Conservation (phyloP, 371 early-diverging fungal species). For the Lichtheimia ramosa region DNA sequence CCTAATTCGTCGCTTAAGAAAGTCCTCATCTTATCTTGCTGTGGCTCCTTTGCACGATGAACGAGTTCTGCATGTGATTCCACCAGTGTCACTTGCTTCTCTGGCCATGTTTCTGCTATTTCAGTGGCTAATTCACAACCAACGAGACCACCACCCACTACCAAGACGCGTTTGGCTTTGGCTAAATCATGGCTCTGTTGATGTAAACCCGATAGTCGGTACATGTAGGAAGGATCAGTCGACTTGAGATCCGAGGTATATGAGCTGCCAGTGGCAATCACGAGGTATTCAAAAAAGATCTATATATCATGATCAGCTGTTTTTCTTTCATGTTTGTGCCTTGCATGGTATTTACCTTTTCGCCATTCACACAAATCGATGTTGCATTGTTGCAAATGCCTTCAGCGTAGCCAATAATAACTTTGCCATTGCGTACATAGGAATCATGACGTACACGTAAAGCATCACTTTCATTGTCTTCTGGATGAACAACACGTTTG, state of each 20-base stretch:
- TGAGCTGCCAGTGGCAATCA: constrained; percentile 68
- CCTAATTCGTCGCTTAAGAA: constrained; percentile 51
- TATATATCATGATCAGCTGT: background rate
- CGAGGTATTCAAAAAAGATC: constrained; percentile 56
- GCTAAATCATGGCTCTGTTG: constrained; percentile 49
- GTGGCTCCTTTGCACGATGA: constrained; percentile 29
- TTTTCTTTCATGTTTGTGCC: background rate
- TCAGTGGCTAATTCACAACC: constrained; percentile 69
- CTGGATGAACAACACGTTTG: constrained; percentile 27
- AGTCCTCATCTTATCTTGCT: constrained; percentile 44
- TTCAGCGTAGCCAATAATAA: constrained; percentile 43
- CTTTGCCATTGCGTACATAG: constrained; percentile 41
- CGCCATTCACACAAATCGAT: constrained; percentile 28
- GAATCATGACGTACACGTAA: constrained; percentile 35
- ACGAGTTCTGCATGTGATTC: constrained; percentile 43
- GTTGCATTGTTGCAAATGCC: constrained; percentile 31
- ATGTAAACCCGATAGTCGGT: constrained; percentile 30
- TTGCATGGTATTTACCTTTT: constrained; percentile 14
- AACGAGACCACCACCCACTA: constrained; percentile 61
- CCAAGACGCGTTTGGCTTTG: constrained; percentile 51
- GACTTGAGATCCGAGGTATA: constrained; percentile 56
- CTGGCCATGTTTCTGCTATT: constrained; percentile 40
- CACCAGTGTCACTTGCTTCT: constrained; percentile 56
- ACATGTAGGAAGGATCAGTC: constrained; percentile 38
- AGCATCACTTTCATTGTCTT: constrained; percentile 14